These are phyloP conservation scores for Rhodotorula kratochvilovae DNA, from an alignment of 768 basidiomycete genomes.

Conservation along the genomic window DNA sequence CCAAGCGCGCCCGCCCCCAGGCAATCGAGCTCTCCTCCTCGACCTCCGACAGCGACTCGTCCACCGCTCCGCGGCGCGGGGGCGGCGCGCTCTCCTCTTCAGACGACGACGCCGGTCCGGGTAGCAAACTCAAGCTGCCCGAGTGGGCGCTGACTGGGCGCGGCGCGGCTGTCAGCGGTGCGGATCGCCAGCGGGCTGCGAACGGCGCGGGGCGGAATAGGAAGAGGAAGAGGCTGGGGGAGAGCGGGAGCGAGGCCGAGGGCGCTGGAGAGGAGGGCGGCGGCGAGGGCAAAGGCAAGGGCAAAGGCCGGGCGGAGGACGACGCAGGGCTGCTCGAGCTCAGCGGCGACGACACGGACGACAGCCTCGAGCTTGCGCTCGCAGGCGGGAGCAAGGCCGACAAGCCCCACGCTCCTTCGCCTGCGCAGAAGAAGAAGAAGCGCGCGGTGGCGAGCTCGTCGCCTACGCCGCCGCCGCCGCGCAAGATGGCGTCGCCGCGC, in stretches of 20 bases:
- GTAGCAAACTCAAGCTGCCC: slow-evolving; percentile 5
- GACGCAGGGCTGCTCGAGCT: neutral
- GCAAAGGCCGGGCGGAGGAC: neutral
- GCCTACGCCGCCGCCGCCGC: no score
- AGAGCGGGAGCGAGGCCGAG: neutral
- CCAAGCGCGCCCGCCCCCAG: neutral
- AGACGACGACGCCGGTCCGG: neutral
- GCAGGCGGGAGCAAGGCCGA: neutral
- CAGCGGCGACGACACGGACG: slow-evolving; percentile 6
- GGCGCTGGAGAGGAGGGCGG: neutral
- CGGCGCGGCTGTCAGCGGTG: slow-evolving; percentile 2
- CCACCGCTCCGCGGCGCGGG: neutral
- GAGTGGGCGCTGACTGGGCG: neutral
- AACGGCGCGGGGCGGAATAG: slow-evolving; percentile 5
- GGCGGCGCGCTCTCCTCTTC: neutral
- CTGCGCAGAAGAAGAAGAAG: neutral
- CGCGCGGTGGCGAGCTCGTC: no score
- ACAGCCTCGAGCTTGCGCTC: slow-evolving; percentile 7
- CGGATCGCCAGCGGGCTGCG: neutral
- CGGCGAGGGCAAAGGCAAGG: neutral
- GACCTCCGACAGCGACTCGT: neutral
- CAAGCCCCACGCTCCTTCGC: no score
- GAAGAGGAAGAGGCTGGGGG: neutral
- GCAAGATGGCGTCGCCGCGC: no score
- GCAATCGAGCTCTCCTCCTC: neutral